These are phyloP conservation scores for Auxenochlorella pyrenoidosa DNA, from an alignment of 139 green algal genomes.

Conservation along the genomic window DNA sequence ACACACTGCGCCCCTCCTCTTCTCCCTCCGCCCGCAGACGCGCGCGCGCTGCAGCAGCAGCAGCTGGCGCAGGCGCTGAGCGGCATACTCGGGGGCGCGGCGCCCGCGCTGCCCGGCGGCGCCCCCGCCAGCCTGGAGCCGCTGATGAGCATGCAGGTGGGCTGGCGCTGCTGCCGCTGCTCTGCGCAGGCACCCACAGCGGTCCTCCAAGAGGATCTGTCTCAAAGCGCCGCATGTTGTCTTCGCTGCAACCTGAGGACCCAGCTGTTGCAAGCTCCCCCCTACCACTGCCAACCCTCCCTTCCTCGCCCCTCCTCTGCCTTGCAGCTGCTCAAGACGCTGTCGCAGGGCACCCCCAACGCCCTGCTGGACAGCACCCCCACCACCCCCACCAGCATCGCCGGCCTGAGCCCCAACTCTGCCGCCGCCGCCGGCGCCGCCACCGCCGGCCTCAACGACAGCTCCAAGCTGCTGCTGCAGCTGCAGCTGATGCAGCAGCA, in stretches of 20 bases:
- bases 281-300: neutral
- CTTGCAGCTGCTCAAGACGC: conserved; percentile 9
- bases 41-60: conserved; percentile 38
- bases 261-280: neutral
- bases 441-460: neutral
- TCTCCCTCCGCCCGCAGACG: neutral
- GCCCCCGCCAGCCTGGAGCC: neutral
- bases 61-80: conserved; percentile 30
- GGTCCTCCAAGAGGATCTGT: too few relatives aligned
- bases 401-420: neutral
- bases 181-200: neutral
- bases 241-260: too few relatives aligned
- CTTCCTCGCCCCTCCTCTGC: too few relatives aligned
- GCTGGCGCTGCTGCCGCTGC: neutral
- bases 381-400: neutral
- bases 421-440: neutral
- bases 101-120: neutral
- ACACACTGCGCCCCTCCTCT: neutral
- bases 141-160: conserved; percentile 17
- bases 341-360: neutral
- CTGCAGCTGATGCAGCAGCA: conserved; percentile 47
- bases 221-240: too few relatives aligned
- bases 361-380: neutral
- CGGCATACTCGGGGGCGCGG: conserved; percentile 19
- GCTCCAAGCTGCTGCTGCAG: conserved; percentile 23